Evolutionary conservation across 139 green algal genomes (phyloP).

Genomic region (Tetraselmis striata): DNA sequence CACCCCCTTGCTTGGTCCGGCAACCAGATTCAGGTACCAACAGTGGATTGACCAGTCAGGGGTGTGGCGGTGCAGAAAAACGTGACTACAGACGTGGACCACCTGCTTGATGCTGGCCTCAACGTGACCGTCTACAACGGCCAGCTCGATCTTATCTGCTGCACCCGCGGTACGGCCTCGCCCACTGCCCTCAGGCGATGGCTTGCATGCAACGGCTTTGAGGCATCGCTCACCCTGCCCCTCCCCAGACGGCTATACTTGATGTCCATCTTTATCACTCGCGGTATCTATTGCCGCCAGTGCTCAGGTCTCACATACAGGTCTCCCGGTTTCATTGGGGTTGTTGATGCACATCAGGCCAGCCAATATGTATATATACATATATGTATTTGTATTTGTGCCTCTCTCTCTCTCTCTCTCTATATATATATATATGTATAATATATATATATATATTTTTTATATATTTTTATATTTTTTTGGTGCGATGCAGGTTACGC

Average conservation of each 20-base stretch:
- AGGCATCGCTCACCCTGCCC: background rate
- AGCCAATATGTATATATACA: too few species aligned
- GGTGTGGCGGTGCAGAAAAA: slow-evolving; percentile 1
- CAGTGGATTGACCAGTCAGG: too few species aligned
- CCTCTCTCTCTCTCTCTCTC: background rate
- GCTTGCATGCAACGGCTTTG: background rate
- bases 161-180: slow-evolving; percentile 3
- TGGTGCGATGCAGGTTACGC: too few species aligned
- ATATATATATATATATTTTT: too few species aligned
- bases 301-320: too few species aligned
- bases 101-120: background rate
- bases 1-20: too few species aligned
- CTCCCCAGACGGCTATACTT: too few species aligned
- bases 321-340: too few species aligned
- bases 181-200: background rate
- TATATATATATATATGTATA: background rate
- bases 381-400: too few species aligned
- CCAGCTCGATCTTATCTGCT: slow-evolving; percentile 26
- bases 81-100: slow-evolving; percentile 5
- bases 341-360: too few species aligned
- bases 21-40: too few species aligned
- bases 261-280: background rate
- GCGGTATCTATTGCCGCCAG: background rate
- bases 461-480: too few species aligned
- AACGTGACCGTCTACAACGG: slow-evolving; percentile 20